Evolutionary conservation across 1,284 basidiomycete genomes (phyloP), one percentile per base, ranked within the genome.

Genomic region (Irpex sp.): DNA sequence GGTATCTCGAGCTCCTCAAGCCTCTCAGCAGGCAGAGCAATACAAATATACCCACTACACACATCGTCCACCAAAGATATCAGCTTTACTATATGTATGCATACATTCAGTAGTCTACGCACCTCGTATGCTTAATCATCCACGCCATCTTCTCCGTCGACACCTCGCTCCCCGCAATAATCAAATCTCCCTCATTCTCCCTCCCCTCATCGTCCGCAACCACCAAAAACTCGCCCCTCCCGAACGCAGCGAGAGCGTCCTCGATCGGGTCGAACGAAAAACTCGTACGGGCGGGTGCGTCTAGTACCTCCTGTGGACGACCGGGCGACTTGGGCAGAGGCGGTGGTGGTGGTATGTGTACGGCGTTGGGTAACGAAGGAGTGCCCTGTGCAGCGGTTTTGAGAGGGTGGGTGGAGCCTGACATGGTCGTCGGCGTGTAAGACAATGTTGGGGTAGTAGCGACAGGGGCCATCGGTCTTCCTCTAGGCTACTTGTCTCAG

Each of bases 61-160:
- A 9, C 15, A 3, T 6, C 6, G 9, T 47, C 21, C 47, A 17
- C 36, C 15, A 36, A 35, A 62, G 46, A 56, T 21, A 58, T 17
- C 17, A 15, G 35, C 57, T 19, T 21, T 15, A 7, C 4, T 26
- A 17, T 36, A 3, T 19, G 55, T 57, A 7, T 37, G 11, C 50
- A 4, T 47, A 3, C n/a, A 19, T 33, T 7, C 49, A 47, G 5
- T 31, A 47, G 31, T 54, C 7, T 11, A 76, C 86, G 63, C 66
- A 95, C 95, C 94, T 97, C 0, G 94, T 94, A 78, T 97, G 90
- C 74, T 91, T 90, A 75, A 99, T 95, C 84, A 99, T 93, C 94
- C 95, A 99, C 1, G 97, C 97, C 97, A 99, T 98, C 71, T 97
- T 94, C 77, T 97, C 92, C 0, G 94, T 94, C 19, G 95, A 95